Base-by-base conservation (phyloP, 1,284 basidiomycete species). In the Sporisorium scitamineum region DNA sequence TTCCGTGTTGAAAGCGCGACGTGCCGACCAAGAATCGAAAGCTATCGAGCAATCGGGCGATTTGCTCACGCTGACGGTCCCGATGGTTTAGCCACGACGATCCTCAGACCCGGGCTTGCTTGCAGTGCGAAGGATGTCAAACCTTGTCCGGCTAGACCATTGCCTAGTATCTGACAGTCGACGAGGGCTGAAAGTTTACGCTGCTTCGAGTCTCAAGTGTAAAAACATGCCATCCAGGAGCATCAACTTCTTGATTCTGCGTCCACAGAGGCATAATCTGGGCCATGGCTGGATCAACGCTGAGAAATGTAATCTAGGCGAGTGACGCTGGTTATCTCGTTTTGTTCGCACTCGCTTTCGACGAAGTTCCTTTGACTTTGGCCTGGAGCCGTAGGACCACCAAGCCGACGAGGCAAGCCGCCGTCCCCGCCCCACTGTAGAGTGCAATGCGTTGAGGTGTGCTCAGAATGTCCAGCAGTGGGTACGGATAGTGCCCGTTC, bases 401-500 rank as follows among this genome's bases (percentile, higher is more conserved):
- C 10, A 41, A 7, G 1, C 64, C 61, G 1, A 51, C 53, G 11
- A 47, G 41, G 37, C 64, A 55, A 10, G 67, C 66, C 2, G 52
- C 26, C 5, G 48, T 27, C 3, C 62, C 41, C 11, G 56, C 62
- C 11, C 29, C 69, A n/a, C 26, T 41, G 52, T 78, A 80, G 37
- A 80, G 54, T 3, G 20, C 61, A 9, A 54, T 5, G 7, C 76
- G 64, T 14, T 62, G 65, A n/a, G 57, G 16, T 1, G 20, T 13
- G 22, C 31, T 65, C 26, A 79, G 61, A 16, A 73, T 31, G 44
- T 70, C 71, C 48, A 81, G 55, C n/a, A 81, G 54, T 2, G 79
- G 79, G 51, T 81, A 81, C 1, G 78, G 68, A 45, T 48, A 76
- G 54, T 74, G 64, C 13, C 70, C 70, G 54, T 81, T 81, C 45